Conservation (phyloP, 768 basidiomycete species). For the Lactarius vividus region DNA sequence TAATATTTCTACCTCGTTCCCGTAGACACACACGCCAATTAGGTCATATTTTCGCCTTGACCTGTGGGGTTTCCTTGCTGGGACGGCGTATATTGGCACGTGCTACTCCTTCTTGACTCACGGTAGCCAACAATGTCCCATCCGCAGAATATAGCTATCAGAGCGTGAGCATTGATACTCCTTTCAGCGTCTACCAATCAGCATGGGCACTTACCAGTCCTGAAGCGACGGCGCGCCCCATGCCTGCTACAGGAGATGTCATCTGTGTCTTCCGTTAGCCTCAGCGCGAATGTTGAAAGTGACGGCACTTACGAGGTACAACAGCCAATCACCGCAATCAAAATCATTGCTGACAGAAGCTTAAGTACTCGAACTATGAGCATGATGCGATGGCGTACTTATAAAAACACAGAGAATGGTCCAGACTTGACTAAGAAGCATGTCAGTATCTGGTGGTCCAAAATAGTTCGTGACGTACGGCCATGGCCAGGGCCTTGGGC, state of each 20-base stretch:
- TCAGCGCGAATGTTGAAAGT: neutral
- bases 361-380: neutral
- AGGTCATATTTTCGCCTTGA: constrained; percentile 24
- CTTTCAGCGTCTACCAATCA: neutral
- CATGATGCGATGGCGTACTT: constrained; percentile 43
- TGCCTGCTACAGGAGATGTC: constrained; percentile 12
- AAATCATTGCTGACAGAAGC: constrained; percentile 56
- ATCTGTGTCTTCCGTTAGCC: neutral
- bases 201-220: constrained; percentile 18
- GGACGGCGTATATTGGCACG: constrained; percentile 20
- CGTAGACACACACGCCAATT: neutral
- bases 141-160: constrained; percentile 22
- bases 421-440: constrained; percentile 57
- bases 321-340: constrained; percentile 75
- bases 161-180: neutral
- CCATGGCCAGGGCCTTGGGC: constrained; percentile 57
- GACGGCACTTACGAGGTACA: constrained; percentile 60
- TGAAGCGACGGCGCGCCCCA: constrained; percentile 14
- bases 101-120: constrained; percentile 25
- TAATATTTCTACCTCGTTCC: neutral
- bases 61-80: neutral
- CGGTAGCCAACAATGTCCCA: constrained; percentile 22
- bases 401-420: constrained; percentile 81
- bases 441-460: constrained; percentile 3
- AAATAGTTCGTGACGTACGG: constrained; percentile 41